Conservation (phyloP, 805 yeast species). For the Wickerhamomyces bovis region DNA sequence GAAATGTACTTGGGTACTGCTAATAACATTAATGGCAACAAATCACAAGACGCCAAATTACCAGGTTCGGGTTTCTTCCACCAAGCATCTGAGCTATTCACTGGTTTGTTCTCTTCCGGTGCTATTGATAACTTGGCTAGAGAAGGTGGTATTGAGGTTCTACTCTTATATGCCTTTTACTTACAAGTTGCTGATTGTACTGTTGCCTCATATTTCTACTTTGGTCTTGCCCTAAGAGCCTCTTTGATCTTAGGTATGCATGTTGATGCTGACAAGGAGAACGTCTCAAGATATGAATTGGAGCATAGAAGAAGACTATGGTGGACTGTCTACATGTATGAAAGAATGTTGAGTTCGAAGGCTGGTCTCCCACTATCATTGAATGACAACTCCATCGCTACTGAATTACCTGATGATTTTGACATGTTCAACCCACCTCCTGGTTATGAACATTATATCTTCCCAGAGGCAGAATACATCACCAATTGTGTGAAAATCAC, state of each 20-base stretch:
- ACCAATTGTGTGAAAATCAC: slow-evolving; percentile 74
- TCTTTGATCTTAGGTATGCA: slow-evolving; percentile 73
- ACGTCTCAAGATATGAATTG: slow-evolving; percentile 58
- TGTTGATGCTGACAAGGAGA: slow-evolving; percentile 73
- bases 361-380: slow-evolving; percentile 77
- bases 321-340: slow-evolving; percentile 84
- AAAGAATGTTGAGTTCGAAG: slow-evolving; percentile 76
- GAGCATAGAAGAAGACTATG: slow-evolving; percentile 81
- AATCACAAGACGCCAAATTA: slow-evolving; percentile 37
- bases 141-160: slow-evolving; percentile 76
- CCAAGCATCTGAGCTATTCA: slow-evolving; percentile 73
- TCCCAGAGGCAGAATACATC: slow-evolving; percentile 74
- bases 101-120: slow-evolving; percentile 74
- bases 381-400: slow-evolving; percentile 76
- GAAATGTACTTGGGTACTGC: slow-evolving; percentile 80
- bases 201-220: slow-evolving; percentile 73
- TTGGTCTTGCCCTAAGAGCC: slow-evolving; percentile 69
- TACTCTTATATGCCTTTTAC: slow-evolving; percentile 69
- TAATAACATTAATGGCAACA: slow-evolving; percentile 48
- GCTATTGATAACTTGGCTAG: slow-evolving; percentile 71
- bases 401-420: slow-evolving; percentile 69
- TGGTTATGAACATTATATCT: slow-evolving; percentile 59
- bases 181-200: slow-evolving; percentile 82
- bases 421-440: slow-evolving; percentile 57
- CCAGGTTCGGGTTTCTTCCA: slow-evolving; percentile 79